Evolutionary conservation across 2,329 filamentous ascomycete genomes (phyloP).

Genomic region (Neocucurbitaria cava): DNA sequence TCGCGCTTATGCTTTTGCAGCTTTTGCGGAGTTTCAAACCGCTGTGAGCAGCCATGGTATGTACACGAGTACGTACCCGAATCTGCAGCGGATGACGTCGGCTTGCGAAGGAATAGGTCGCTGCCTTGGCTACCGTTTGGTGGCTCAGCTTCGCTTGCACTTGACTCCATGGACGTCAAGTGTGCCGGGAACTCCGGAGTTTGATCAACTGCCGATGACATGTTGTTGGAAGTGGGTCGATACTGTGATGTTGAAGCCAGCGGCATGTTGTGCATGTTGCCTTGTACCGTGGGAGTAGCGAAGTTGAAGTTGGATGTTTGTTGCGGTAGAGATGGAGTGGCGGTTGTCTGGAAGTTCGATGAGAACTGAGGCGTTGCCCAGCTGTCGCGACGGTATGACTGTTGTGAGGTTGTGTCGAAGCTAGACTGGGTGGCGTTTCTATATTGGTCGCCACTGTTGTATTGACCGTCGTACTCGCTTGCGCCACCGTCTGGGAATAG

Average conservation of each 20-base stretch:
- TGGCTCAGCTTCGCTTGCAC: slow-evolving; percentile 60
- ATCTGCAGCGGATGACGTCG: slow-evolving; percentile 72
- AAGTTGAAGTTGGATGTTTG: slow-evolving; percentile 55
- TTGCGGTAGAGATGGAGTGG: slow-evolving; percentile 36
- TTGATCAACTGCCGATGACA: slow-evolving; percentile 46
- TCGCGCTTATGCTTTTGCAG: slow-evolving; percentile 97
- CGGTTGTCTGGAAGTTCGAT: slow-evolving; percentile 41
- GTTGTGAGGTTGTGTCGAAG: slow-evolving; percentile 45
- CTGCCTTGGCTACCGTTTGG: slow-evolving; percentile 52
- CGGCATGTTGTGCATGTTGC: slow-evolving; percentile 40
- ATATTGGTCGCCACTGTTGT: slow-evolving; percentile 52
- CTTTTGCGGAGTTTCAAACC: slow-evolving; percentile 86
- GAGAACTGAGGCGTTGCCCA: slow-evolving; percentile 47
- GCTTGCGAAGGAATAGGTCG: slow-evolving; percentile 56
- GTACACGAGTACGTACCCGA: slow-evolving; percentile 95
- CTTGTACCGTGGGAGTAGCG: slow-evolving; percentile 50
- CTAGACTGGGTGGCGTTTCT: slow-evolving; percentile 44
- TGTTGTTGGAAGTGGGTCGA: slow-evolving; percentile 35
- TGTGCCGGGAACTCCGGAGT: slow-evolving; percentile 66
- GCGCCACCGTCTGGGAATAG: slow-evolving; percentile 72
- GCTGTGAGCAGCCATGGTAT: slow-evolving; percentile 85
- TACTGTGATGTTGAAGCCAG: slow-evolving; percentile 46
- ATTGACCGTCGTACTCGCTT: slow-evolving; percentile 58
- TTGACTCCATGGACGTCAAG: slow-evolving; percentile 68
- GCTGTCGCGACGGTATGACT: slow-evolving; percentile 42